phyloP scores from a whole-genome alignment of 2,329 filamentous ascomycete species.

The Cladophialophora chaetospira region DNA sequence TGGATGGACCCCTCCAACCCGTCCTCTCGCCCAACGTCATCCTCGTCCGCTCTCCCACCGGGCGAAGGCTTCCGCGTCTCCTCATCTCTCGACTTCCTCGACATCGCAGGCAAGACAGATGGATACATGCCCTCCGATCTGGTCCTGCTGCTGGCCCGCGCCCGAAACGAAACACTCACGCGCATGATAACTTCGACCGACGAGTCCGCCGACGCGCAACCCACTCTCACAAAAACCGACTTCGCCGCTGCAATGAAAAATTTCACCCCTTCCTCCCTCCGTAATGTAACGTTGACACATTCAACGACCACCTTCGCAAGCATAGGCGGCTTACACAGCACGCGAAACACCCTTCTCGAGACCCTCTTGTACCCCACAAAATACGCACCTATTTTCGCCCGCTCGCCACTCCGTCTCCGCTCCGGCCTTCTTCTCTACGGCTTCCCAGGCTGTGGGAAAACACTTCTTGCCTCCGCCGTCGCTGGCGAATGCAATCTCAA shows the following conservation, averaged over 20 bases:
- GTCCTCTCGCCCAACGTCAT: slow-evolving; percentile 50
- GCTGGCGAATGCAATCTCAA: slow-evolving; percentile 96
- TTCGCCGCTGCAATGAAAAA: slow-evolving; percentile 84
- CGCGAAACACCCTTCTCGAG: slow-evolving; percentile 87
- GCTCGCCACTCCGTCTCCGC: slow-evolving; percentile 90
- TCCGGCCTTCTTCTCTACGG: slow-evolving; percentile 93
- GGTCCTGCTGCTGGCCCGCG: slow-evolving; percentile 78
- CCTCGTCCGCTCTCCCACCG: slow-evolving; percentile 42
- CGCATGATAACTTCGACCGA: slow-evolving; percentile 60
- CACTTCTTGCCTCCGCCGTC: slow-evolving; percentile 91
- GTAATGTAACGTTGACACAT: slow-evolving; percentile 90
- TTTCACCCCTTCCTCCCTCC: slow-evolving; percentile 91
- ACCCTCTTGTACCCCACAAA: slow-evolving; percentile 96
- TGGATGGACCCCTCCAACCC: slow-evolving; percentile 77
- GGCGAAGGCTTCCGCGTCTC: slow-evolving; percentile 71
- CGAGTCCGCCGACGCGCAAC: slow-evolving; percentile 44
- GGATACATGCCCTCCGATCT: slow-evolving; percentile 98
- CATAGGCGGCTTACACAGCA: slow-evolving; percentile 85
- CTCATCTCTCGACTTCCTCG: slow-evolving; percentile 80
- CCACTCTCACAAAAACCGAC: slow-evolving; percentile 71
- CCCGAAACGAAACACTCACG: slow-evolving; percentile 89
- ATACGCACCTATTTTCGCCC: slow-evolving; percentile 95
- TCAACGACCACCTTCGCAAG: slow-evolving; percentile 90
- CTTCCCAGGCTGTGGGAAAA: slow-evolving; percentile 95
- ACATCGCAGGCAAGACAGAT: slow-evolving; percentile 90